Base-by-base conservation (phyloP, 2,329 filamentous ascomycete genomes). In the Cladorrhinum sp. region DNA sequence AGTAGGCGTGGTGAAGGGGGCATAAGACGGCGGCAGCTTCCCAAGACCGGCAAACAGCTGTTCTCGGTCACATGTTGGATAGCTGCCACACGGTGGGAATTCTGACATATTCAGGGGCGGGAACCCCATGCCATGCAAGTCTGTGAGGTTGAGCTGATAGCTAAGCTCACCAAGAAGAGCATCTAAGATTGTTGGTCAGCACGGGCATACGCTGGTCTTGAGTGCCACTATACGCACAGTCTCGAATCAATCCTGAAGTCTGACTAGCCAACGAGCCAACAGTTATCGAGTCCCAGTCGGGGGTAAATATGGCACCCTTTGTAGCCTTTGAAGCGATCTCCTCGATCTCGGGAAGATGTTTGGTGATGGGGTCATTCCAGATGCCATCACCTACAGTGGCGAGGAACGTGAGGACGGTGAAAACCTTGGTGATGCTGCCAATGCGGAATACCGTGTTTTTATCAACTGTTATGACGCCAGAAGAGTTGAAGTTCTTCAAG, bases 381-480 rank as follows among this genome's bases (percentile, higher is more conserved):
- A 72, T 64, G 0, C 62, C 53, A 24, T 75, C 74, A 0, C 75
- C 75, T 0, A 69, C 71, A 13, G 70, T 69, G 0, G 71, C 65
- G 0, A 78, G 68, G 36, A 75, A 73, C 0, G 69, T 69, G 62
- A 75, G 68, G 5, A 76, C 69, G 0, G 73, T 76, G 50, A 73
- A 74, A 4, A 77, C 60, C 59, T 78, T 74, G 6, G 71, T 75
- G 10, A 78, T 63, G 18, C 75, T 76, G 20, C 74, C 69, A 25
- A 74, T 69, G 1, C 70, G 74, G n/a, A 77, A 75, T 68, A 78
- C 77, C 32, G 73, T 73, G 53, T 72, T 66, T 20, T 71, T 64
- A 59, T 78, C 73, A 25, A 81, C 70, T 2, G 57, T 65, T 6
- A 41, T 63, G 1, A 71, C 69, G 1, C 72, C 71, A 0, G 69